Conservation (phyloP, 352 stramenopile genomes). For the Phytophthora cactorum region DNA sequence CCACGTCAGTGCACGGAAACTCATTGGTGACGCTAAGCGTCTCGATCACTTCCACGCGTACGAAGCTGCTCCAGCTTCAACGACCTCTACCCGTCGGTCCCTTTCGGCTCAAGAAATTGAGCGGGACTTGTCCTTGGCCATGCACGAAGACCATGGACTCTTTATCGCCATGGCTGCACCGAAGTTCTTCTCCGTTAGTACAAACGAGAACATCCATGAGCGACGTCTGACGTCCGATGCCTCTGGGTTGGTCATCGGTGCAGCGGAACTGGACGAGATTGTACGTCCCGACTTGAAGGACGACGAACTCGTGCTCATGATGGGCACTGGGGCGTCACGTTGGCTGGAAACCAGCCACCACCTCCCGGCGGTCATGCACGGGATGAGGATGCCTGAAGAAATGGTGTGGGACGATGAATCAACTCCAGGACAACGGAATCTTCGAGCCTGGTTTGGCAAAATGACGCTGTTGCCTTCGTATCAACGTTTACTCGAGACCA, state of each 20-base stretch:
- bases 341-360: conserved; percentile 55
- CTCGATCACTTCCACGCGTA: conserved; percentile 79
- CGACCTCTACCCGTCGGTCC: conserved; percentile 1
- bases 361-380: conserved; percentile 62
- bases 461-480: conserved; percentile 63
- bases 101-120: conserved; percentile 15
- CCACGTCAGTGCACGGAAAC: conserved; percentile 38
- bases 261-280: conserved; percentile 23
- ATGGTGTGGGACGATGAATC: conserved; percentile 12
- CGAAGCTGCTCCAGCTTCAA: conserved; percentile 27
- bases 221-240: conserved; percentile 34
- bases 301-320: conserved; percentile 68
- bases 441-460: conserved; percentile 68
- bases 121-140: conserved; percentile 48
- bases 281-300: conserved; percentile 57
- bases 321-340: conserved; percentile 46
- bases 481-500: conserved; percentile 42
- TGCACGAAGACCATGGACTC: conserved; percentile 67
- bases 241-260: conserved; percentile 55
- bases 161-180: conserved; percentile 62
- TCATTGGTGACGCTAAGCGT: conserved; percentile 51
- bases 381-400: conserved; percentile 60
- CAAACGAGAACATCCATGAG: conserved; percentile 25
- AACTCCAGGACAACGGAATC: conserved; percentile 23
- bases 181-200: conserved; percentile 48